Evolutionary conservation across 164 flowering plant species (phyloP).

Genomic region (Umbellularia californica): DNA sequence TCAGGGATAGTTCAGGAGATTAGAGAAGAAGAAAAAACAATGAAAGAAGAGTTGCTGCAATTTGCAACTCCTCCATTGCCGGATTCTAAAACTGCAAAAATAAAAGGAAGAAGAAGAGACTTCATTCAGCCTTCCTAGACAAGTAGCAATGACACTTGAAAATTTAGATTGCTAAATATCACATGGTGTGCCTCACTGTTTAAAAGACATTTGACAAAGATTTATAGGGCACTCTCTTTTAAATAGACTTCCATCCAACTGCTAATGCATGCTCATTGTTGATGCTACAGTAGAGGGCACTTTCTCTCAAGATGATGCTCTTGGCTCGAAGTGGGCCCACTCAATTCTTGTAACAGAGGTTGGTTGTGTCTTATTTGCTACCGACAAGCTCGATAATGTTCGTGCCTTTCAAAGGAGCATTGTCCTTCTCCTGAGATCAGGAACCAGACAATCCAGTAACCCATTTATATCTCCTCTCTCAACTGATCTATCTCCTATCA

Average conservation of each 20-base stretch:
- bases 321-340: constrained; percentile 87
- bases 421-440: too few species aligned
- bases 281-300: constrained; percentile 27
- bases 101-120: too few species aligned
- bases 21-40: too few species aligned
- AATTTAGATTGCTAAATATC: not conserved
- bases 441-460: constrained; percentile 36
- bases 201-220: not conserved
- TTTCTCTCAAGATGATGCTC: constrained; percentile 34
- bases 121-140: not conserved
- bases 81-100: too few species aligned
- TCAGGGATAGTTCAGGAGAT: too few species aligned
- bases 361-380: constrained; percentile 88
- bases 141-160: not conserved
- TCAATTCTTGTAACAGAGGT: constrained; percentile 83
- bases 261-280: constrained; percentile 19
- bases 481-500: constrained; percentile 91
- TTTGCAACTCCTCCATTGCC: too few species aligned
- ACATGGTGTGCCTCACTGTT: not conserved
- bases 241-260: constrained; percentile 21
- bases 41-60: too few species aligned
- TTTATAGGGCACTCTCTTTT: not conserved
- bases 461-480: constrained; percentile 74
- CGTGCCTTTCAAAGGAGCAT: too few species aligned
- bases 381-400: constrained; percentile 62